Base-by-base conservation (phyloP, 2,329 filamentous ascomycete species). In the Colletotrichum tofieldiae region DNA sequence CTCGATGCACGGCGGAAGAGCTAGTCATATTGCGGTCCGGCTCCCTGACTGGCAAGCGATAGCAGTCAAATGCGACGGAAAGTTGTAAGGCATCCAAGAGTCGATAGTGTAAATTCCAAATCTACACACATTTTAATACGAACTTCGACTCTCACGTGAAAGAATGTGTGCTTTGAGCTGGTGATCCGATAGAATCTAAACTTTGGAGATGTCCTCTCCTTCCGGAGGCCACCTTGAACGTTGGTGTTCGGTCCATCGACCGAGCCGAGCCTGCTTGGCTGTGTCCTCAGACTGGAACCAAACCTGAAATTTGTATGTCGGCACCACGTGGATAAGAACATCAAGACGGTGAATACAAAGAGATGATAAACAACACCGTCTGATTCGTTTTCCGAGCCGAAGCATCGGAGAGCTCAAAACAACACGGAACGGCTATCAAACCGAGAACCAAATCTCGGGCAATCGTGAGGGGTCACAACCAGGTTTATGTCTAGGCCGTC, bases 361-460 rank as follows among this genome's bases (percentile, higher is more conserved):
- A 35, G 14, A 52, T 3, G 20, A 52, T 26, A 20, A 52, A 29
- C 26, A 68, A 47, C 9, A 65, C 16, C n/a, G 14, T 32, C n/a
- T 41, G 20, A 2, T 6, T 3, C 29, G 11, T 52, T 45, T 51
- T 65, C 66, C 66, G 60, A 69, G 51, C 66, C 66, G 66, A 69
- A 65, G 35, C 29, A 43, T n/a, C n/a, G 32, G 3, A 41, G 20
- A 2, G 8, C 9, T 41, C 20, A 20, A 14, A 8, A 14, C 58
- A 23, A 12, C 4, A 60, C 58, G 60, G 66, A 41, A 67, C 58
- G 51, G 51, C 23, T 56, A 43, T 52, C 61, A 35, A 52, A 58
- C 66, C 66, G 66, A 69, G 52, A 26, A n/a, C 51, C 39, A 43
- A 61, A 41, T 43, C 26, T 41, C 39, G 58, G n/a, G 23, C 26